Conservation (phyloP, 768 basidiomycete species). For the Pleurotus cornucopiae region DNA sequence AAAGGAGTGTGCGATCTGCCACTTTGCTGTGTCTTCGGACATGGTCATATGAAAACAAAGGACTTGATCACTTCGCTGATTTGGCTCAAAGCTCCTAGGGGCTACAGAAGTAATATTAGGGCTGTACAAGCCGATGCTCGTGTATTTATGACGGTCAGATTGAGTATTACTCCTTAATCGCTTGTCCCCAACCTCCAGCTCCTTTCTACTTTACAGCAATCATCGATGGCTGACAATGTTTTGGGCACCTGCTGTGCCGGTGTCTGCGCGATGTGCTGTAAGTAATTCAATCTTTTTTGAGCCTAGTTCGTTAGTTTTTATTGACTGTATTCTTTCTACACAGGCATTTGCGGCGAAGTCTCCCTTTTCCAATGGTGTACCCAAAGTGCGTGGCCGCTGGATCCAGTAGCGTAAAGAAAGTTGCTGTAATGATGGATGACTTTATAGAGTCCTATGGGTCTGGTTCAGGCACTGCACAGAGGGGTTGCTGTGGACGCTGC, state of each 20-base stretch:
- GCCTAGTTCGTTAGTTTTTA: not conserved
- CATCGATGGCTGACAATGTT: slow-evolving; percentile 11
- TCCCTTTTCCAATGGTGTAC: slow-evolving; percentile 6
- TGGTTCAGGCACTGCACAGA: slow-evolving; percentile 23
- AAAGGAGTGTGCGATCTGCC: slow-evolving; percentile 1
- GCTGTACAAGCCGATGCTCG: too few relatives aligned
- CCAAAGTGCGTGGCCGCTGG: not conserved
- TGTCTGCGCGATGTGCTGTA: slow-evolving; percentile 26
- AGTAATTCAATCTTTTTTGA: slow-evolving; percentile 10
- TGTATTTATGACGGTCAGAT: too few relatives aligned
- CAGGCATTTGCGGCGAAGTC: not conserved
- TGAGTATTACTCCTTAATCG: too few relatives aligned
- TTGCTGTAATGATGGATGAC: slow-evolving; percentile 1
- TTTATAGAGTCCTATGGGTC: slow-evolving; percentile 26
- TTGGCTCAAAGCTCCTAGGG: too few relatives aligned
- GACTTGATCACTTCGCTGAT: too few relatives aligned
- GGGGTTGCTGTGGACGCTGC: slow-evolving; percentile 45
- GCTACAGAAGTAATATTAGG: too few relatives aligned
- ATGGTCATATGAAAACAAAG: not conserved
- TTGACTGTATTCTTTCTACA: not conserved
- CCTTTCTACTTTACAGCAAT: too few relatives aligned
- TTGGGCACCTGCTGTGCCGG: slow-evolving; percentile 12
- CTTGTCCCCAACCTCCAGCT: too few relatives aligned
- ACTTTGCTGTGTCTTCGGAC: slow-evolving; percentile 8
- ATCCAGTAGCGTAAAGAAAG: not conserved